Conservation (phyloP, 306 rosid species). For the Fragaria vesca region DNA sequence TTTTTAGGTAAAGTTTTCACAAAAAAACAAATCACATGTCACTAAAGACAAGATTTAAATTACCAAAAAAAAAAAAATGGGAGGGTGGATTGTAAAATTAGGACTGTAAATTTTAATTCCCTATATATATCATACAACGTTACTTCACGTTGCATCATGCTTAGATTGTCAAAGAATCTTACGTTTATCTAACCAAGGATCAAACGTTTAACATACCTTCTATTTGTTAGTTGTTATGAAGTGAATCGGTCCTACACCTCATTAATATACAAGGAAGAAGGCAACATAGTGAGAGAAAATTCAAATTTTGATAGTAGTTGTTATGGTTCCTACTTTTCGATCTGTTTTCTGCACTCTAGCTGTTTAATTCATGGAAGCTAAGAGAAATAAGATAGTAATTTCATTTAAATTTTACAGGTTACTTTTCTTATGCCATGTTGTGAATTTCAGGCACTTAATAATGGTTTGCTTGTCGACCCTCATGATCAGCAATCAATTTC, state of each 20-base stretch:
- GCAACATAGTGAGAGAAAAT: not conserved
- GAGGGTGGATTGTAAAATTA: too few relatives aligned
- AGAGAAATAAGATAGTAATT: slow-evolving; percentile 1
- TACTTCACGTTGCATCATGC: too few relatives aligned
- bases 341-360: not conserved
- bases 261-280: slow-evolving; percentile 9
- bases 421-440: slow-evolving; percentile 12
- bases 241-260: slow-evolving; percentile 10
- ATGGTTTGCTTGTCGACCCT: too few relatives aligned
- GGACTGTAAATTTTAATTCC: too few relatives aligned
- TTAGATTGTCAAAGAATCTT: too few relatives aligned
- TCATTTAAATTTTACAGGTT: slow-evolving; percentile 5
- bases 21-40: too few relatives aligned
- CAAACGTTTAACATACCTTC: not conserved
- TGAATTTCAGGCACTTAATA: not conserved
- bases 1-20: too few relatives aligned
- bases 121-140: too few relatives aligned
- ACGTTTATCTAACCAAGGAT: too few relatives aligned
- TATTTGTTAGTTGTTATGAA: not conserved
- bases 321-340: slow-evolving; percentile 4
- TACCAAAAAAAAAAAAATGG: too few relatives aligned
- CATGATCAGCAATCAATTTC: too few relatives aligned
- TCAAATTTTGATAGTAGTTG: not conserved
- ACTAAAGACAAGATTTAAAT: too few relatives aligned
- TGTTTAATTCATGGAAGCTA: slow-evolving; percentile 4